phyloP scores from a whole-genome alignment of 2,329 filamentous ascomycete species.

The Sporothrix euskadiensis region DNA sequence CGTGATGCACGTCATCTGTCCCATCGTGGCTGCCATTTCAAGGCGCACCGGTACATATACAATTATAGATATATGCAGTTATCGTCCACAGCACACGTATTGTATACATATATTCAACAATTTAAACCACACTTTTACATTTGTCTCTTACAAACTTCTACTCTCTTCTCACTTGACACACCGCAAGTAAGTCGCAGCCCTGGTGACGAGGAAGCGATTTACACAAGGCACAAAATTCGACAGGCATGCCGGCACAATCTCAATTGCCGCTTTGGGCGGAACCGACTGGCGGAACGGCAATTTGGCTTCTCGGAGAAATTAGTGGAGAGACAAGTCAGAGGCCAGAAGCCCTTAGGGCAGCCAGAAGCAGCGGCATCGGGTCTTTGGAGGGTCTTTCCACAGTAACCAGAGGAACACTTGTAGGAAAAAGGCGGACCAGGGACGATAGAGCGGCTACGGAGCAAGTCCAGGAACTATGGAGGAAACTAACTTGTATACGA shows the following conservation, averaged over 20 bases:
- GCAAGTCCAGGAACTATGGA: neutral
- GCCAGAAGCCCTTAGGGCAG: neutral
- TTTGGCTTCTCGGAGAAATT: neutral
- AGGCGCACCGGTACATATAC: neutral
- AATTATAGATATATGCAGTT: neutral
- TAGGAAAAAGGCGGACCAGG: neutral
- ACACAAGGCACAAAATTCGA: neutral
- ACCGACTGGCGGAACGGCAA: conserved; percentile 16
- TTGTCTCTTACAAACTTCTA: neutral
- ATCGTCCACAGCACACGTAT: neutral
- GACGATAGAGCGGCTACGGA: conserved; percentile 4
- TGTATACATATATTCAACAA: neutral
- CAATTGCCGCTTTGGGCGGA: conserved; percentile 21
- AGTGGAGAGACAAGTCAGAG: neutral
- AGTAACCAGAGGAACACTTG: neutral
- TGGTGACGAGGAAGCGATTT: neutral
- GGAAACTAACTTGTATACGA: neutral
- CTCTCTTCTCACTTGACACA: neutral
- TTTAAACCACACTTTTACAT: neutral
- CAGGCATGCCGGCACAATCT: conserved; percentile 10
- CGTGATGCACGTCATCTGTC: conserved; percentile 8
- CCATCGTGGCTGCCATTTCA: neutral
- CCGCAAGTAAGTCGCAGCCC: neutral
- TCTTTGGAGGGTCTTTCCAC: neutral
- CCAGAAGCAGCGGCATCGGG: neutral